phyloP scores from a whole-genome alignment of 2,329 filamentous ascomycete genomes.

The Alternaria arbusti region DNA sequence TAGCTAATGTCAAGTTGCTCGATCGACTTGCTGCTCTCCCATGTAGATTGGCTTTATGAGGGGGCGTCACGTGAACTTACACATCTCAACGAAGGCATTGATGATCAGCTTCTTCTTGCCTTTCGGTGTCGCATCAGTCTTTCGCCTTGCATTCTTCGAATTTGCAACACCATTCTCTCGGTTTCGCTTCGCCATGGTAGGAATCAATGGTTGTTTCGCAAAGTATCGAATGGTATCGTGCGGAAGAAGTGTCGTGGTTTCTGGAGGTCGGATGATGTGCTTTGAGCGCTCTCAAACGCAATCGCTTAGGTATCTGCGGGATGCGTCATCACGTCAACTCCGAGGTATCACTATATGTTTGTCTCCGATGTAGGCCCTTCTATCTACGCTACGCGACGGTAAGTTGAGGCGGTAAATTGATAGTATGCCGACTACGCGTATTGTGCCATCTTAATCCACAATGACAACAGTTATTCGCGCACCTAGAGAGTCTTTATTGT shows the following conservation, averaged over 20 bases:
- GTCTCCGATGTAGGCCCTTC: conserved; percentile 17
- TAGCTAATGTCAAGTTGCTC: neutral
- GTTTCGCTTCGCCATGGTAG: conserved; percentile 18
- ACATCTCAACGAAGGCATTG: conserved; percentile 54
- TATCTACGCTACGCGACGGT: neutral
- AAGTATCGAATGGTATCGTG: conserved; percentile 26
- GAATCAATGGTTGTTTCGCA: neutral
- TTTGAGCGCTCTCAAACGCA: conserved; percentile 32
- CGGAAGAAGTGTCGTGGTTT: conserved; percentile 14
- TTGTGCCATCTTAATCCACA: conserved; percentile 30
- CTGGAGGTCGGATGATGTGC: conserved; percentile 32
- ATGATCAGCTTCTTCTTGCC: conserved; percentile 49
- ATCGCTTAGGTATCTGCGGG: conserved; percentile 27
- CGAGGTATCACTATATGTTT: neutral
- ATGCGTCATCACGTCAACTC: neutral
- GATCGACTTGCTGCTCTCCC: neutral
- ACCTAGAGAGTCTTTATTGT: conserved; percentile 1
- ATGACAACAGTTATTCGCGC: conserved; percentile 26
- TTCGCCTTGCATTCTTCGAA: conserved; percentile 18
- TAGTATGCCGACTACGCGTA: neutral
- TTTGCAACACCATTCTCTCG: conserved; percentile 13
- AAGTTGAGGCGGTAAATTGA: neutral
- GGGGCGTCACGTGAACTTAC: conserved; percentile 23
- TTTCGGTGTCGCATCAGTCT: conserved; percentile 15
- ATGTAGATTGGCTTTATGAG: neutral